Percentiles rank a stretch among this genome's conserved stretches.
Evolutionary conservation across 352 stramenopile genomes (phyloP).

Genomic region (Peronospora farinosa): DNA sequence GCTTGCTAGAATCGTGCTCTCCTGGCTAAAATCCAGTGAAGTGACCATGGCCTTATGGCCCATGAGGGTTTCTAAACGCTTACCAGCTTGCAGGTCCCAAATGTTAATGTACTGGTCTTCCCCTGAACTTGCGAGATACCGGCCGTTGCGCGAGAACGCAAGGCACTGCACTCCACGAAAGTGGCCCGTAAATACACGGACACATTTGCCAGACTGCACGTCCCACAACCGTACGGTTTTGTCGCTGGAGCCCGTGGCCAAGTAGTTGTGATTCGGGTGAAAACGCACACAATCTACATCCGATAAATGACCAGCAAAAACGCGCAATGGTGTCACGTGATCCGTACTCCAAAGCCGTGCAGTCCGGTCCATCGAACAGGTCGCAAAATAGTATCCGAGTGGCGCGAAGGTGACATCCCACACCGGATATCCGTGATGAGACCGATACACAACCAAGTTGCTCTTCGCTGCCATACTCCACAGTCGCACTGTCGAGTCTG

Average conservation of each 20-base stretch:
- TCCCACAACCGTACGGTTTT: constrained; percentile 94
- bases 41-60: constrained; percentile 72
- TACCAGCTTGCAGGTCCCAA: constrained; percentile 89
- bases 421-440: constrained; percentile 69
- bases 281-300: constrained; percentile 89
- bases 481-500: constrained; percentile 72
- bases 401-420: constrained; percentile 90
- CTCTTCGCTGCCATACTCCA: constrained; percentile 82
- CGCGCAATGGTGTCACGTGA: constrained; percentile 81
- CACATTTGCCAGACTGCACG: constrained; percentile 88
- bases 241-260: constrained; percentile 90
- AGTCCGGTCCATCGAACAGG: constrained; percentile 90
- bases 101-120: constrained; percentile 89
- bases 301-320: constrained; percentile 90
- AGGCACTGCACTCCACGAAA: constrained; percentile 83
- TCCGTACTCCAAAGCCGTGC: constrained; percentile 92
- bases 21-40: constrained; percentile 71
- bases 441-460: constrained; percentile 72
- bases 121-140: constrained; percentile 82
- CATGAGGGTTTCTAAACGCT: constrained; percentile 78
- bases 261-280: constrained; percentile 95
- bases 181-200: constrained; percentile 90
- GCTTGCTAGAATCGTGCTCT: constrained; percentile 71
- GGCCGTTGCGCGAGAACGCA: constrained; percentile 86
- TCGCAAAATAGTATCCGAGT: constrained; percentile 93